Conservation (phyloP, 108 stramenopile genomes). For the Phaeodactylum tricornutum region DNA sequence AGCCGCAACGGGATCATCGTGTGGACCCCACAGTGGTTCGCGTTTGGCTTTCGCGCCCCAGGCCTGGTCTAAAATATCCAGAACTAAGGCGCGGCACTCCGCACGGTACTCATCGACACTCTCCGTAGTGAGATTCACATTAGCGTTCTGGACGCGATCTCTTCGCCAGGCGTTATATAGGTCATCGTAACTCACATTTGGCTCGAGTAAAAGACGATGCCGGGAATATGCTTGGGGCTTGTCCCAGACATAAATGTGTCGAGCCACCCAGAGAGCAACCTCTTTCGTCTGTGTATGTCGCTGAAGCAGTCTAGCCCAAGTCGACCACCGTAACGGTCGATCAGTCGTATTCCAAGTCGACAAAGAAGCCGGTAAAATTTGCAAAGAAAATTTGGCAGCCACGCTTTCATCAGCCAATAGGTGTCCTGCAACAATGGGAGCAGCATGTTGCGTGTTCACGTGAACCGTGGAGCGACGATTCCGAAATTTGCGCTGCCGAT, state of each 20-base stretch:
- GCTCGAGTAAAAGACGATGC: not conserved
- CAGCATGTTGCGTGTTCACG: not conserved
- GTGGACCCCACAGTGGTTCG: conserved; percentile 62
- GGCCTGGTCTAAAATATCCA: conserved; percentile 39
- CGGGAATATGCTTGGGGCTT: conserved; percentile 9
- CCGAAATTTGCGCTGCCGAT: not conserved
- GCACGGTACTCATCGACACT: conserved; percentile 26
- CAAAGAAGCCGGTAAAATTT: not conserved
- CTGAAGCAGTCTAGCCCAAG: conserved; percentile 28
- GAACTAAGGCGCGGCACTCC: conserved; percentile 32
- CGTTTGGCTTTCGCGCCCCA: conserved; percentile 19
- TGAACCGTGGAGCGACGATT: not conserved
- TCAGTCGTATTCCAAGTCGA: not conserved
- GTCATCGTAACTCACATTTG: too few species aligned
- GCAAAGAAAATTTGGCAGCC: not conserved
- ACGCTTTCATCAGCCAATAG: not conserved
- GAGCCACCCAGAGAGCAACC: conserved; percentile 28
- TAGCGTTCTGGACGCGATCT: conserved; percentile 1
- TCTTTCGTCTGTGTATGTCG: conserved; percentile 19
- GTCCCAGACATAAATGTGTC: conserved; percentile 41
- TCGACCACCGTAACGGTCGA: conserved; percentile 8
- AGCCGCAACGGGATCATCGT: conserved; percentile 50
- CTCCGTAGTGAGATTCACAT: too few species aligned
- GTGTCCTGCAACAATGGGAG: conserved; percentile 1
- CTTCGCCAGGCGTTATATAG: conserved; percentile 1